These are phyloP conservation scores for Jamesozyma hellenica DNA, from an alignment of 805 yeast genomes.

Conservation along the genomic window DNA sequence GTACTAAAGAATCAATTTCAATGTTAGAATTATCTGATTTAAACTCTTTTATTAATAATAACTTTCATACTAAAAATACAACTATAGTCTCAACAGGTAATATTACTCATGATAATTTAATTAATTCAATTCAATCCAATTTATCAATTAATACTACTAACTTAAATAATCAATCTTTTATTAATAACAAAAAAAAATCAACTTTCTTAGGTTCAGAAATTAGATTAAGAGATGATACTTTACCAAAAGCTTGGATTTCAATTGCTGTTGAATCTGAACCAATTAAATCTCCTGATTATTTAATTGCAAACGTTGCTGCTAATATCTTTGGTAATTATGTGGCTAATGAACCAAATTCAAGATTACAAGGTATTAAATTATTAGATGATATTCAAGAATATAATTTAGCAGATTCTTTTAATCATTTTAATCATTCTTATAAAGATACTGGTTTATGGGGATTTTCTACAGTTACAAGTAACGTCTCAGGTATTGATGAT, in stretches of 20 bases:
- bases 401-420: conserved; percentile 61
- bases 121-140: conserved; percentile 49
- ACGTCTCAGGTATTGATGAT: conserved; percentile 57
- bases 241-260: conserved; percentile 70
- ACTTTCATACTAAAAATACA: conserved; percentile 52
- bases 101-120: conserved; percentile 57
- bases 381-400: conserved; percentile 59
- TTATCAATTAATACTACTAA: conserved; percentile 26
- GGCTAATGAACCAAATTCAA: conserved; percentile 45
- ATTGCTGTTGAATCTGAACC: conserved; percentile 71
- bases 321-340: conserved; percentile 46
- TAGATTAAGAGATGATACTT: conserved; percentile 79
- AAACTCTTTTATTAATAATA: conserved; percentile 42
- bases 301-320: conserved; percentile 66
- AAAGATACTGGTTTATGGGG: conserved; percentile 82
- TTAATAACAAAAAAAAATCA: conserved; percentile 40
- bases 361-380: conserved; percentile 58
- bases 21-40: conserved; percentile 52
- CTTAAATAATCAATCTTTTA: too few species aligned
- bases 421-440: conserved; percentile 64
- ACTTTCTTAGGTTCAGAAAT: conserved; percentile 78
- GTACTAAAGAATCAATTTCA: conserved; percentile 57
- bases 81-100: conserved; percentile 65
- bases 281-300: conserved; percentile 50
- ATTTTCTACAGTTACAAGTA: conserved; percentile 54